Evolutionary conservation across 495 filamentous ascomycete species (phyloP), one percentile per base, ranked within the genome.

Genomic region (Talaromyces liani): DNA sequence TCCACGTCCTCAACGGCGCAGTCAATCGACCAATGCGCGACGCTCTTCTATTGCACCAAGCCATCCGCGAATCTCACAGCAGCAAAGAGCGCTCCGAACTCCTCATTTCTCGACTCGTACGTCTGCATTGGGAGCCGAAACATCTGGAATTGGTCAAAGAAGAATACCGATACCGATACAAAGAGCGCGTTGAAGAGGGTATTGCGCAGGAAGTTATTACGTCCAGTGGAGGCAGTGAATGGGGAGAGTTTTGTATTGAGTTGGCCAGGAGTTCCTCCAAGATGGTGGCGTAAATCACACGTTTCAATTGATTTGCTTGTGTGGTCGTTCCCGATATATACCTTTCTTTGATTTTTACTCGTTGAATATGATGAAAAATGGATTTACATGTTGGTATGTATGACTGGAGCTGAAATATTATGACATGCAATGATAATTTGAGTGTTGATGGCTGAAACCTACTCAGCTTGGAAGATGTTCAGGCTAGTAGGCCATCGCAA

Each of bases 11-110:
- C 70, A 97, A 97, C 75, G 94, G 95, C 69, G 87, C 93, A 47
- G 93, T 97, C 75, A 97, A 98, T 76, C 88, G 90, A 55, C 92
- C 94, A 36, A 89, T 96, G 65, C 93, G 94, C 60, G 94, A 98
- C 72, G 91, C 93, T 5, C 84, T 98, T 41, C 88, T 98, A n/a
- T 81, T 98, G 33, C 87, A 96, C 73, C 94, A 98, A 76, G 93
- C 94, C 4, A 84, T 97, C 41, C 84, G 83, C 9, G 82, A 86
- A 66, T 79, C 80, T 0, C 80, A 76, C 58, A 77, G 79, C n/a
- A 88, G 89, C 67, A 79, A 80, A 34, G 82, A 91, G 60, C 85
- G 91, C 34, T 85, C 85, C n/a, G 91, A 96, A 69, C 80, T 96
- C 49, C 82, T 96, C 24, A 91, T 93, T 62, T 90, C 87, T 57